These are phyloP conservation scores for Calonectria naviculata DNA, from an alignment of 2,329 filamentous ascomycete species.

Conservation along the genomic window DNA sequence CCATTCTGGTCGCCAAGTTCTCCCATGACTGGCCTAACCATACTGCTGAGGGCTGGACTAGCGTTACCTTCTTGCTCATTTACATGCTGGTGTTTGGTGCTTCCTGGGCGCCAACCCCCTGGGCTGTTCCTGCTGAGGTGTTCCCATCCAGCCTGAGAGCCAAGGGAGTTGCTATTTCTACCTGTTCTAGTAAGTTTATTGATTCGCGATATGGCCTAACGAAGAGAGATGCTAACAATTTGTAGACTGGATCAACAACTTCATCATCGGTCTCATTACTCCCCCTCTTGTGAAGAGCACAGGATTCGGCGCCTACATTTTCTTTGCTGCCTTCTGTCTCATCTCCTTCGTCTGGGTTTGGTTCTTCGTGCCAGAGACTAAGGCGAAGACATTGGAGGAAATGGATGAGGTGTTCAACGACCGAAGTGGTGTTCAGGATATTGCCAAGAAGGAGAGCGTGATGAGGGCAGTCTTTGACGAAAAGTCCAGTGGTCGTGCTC, in stretches of 20 bases:
- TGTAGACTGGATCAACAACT: constrained; percentile 69
- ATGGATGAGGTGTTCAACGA: constrained; percentile 55
- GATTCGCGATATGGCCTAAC: accelerated
- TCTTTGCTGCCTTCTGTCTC: constrained; percentile 68
- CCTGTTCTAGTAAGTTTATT: constrained; percentile 56
- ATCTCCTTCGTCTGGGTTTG: constrained; percentile 61
- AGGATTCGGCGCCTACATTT: constrained; percentile 62
- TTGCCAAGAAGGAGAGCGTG: constrained; percentile 20
- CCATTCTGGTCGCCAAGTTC: constrained; percentile 39
- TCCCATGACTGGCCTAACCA: constrained; percentile 37
- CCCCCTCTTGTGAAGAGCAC: constrained; percentile 56
- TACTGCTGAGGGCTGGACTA: constrained; percentile 39
- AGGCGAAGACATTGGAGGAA: constrained; percentile 61
- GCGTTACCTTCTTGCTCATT: constrained; percentile 50
- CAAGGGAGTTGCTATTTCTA: constrained; percentile 71
- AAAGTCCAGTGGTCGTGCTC: background rate
- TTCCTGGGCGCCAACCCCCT: constrained; percentile 65
- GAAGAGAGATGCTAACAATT: background rate
- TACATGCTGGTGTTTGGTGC: constrained; percentile 71
- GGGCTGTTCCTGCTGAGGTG: constrained; percentile 65
- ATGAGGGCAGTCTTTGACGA: constrained; percentile 13
- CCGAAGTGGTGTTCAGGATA: constrained; percentile 11
- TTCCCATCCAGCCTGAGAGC: constrained; percentile 71
- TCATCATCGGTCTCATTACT: constrained; percentile 69
- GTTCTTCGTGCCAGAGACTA: constrained; percentile 67